phyloP scores from a whole-genome alignment of 495 filamentous ascomycete genomes.

The Neurospora tetrasperma region DNA sequence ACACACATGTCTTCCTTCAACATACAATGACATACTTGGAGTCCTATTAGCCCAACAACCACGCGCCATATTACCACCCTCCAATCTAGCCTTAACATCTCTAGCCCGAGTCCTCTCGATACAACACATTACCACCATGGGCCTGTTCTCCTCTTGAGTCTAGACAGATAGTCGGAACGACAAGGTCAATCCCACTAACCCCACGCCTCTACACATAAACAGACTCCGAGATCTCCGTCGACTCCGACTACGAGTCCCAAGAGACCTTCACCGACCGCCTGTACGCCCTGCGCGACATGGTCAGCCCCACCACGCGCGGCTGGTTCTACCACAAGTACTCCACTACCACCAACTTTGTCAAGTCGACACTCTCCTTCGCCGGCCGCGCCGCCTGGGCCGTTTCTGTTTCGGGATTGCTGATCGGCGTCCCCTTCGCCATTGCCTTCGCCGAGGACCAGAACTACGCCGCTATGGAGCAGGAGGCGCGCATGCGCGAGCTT shows the following conservation, averaged over 20 bases:
- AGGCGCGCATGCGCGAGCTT: conserved; percentile 83
- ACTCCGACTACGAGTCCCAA: conserved; percentile 42
- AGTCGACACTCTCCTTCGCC: conserved; percentile 51
- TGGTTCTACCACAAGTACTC: conserved; percentile 50
- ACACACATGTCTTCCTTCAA: background rate
- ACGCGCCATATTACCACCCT: background rate
- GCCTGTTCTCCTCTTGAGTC: background rate
- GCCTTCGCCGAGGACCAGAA: conserved; percentile 93
- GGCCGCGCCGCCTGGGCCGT: conserved; percentile 84
- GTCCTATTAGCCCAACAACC: background rate
- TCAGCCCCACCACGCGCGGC: conserved; percentile 73
- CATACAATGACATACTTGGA: background rate
- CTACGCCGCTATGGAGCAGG: conserved; percentile 90
- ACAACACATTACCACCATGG: background rate
- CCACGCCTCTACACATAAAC: conserved; percentile 10
- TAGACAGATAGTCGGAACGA: background rate
- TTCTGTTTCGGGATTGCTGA: conserved; percentile 72
- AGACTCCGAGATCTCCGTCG: conserved; percentile 59
- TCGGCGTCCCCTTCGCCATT: conserved; percentile 88
- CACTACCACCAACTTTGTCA: conserved; percentile 43
- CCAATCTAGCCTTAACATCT: background rate
- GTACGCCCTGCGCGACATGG: conserved; percentile 78
- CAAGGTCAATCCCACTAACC: background rate
- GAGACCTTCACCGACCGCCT: conserved; percentile 72
- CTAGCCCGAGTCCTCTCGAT: background rate